Base-by-base conservation (phyloP, 768 basidiomycete species). In the Rhizopogon salebrosus region DNA sequence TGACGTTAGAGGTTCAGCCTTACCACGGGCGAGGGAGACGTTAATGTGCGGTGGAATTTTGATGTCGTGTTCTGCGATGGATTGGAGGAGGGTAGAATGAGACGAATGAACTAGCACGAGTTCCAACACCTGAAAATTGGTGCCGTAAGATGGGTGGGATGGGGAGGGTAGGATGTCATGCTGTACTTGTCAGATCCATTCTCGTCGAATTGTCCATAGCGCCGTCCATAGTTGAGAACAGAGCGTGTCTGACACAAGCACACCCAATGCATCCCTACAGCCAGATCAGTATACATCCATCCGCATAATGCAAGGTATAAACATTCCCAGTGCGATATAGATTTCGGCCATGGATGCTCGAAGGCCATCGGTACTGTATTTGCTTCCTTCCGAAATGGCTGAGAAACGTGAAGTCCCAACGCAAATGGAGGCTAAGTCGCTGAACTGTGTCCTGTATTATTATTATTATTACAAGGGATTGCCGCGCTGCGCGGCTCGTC, bases 171-270 rank as follows among this genome's bases (percentile, higher is more conserved):
- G 41, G 40, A 43, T 43, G 0, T 49, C 35, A 22, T 35, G 61
- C 62, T 43, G 38, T 52, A 94, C 94, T 99, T 99, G 75, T 97
- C 95, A n/a, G 91, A 95, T 29, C 95, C 95, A 66, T 99, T 98
- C 70, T 98, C 93, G 35, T 97, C 95, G 38, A 99, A 76, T 29
- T 98, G 77, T 70, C 97, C 97, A 64, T 99, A 99, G 58, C 92
- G 75, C 65, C 94, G 90, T 0, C 92, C 92, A 60, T 94, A 92
- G 67, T 92, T 92, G 56, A 92, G 83, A 3, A 79, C 69, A 71
- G n/a, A n/a, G n/a, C n/a, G n/a, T n/a, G n/a, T 99, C 97, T 14
- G 94, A 97, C 41, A 93, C 86, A 24, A 98, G 79, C 18, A 98
- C 95, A 53, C 97, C 97, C 22, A 88, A 79, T 16, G 93, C 87